Percentiles rank a stretch among this genome's conserved stretches.
Evolutionary conservation across 805 yeast species (phyloP).

Genomic region (Myxozyma mucilagina): DNA sequence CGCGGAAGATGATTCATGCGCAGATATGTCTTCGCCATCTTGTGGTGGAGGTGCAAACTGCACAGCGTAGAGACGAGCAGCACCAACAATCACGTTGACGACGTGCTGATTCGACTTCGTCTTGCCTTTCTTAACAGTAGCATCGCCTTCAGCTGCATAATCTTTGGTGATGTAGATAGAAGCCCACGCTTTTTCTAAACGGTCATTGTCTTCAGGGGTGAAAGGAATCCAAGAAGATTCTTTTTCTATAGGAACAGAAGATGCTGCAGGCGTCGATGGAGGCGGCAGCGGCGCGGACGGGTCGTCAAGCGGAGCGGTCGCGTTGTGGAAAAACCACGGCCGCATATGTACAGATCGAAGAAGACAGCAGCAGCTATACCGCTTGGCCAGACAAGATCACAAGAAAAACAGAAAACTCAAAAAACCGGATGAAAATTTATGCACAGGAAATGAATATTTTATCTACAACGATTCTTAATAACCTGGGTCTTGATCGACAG

Average conservation of each 20-base stretch:
- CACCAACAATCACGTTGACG: slow-evolving; percentile 31
- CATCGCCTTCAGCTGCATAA: slow-evolving; percentile 2
- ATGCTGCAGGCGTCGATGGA: slow-evolving; percentile 30
- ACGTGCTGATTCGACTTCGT: slow-evolving; percentile 11
- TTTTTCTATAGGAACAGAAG: slow-evolving; percentile 25
- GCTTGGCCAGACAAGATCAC: too few relatives aligned
- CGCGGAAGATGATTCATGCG: neutral
- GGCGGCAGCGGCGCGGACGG: slow-evolving; percentile 34
- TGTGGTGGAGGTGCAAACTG: slow-evolving; percentile 20
- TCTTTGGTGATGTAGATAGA: slow-evolving; percentile 14
- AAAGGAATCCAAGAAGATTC: slow-evolving; percentile 43
- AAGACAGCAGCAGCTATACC: neutral
- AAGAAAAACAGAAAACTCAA: neutral
- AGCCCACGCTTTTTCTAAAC: slow-evolving; percentile 34
- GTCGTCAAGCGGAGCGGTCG: slow-evolving; percentile 34
- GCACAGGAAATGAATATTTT: neutral
- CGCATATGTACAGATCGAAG: slow-evolving; percentile 2
- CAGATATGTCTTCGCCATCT: neutral
- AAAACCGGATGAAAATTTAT: neutral
- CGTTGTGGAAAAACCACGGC: slow-evolving; percentile 36
- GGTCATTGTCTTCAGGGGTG: slow-evolving; percentile 41
- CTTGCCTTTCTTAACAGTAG: slow-evolving; percentile 12
- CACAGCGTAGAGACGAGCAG: slow-evolving; percentile 31
- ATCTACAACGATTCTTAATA: too few relatives aligned
- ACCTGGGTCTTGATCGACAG: too few relatives aligned